Evolutionary conservation across 768 basidiomycete genomes (phyloP), one percentile per base, ranked within the genome.

Genomic region (Agaricus sinodeliciosus): DNA sequence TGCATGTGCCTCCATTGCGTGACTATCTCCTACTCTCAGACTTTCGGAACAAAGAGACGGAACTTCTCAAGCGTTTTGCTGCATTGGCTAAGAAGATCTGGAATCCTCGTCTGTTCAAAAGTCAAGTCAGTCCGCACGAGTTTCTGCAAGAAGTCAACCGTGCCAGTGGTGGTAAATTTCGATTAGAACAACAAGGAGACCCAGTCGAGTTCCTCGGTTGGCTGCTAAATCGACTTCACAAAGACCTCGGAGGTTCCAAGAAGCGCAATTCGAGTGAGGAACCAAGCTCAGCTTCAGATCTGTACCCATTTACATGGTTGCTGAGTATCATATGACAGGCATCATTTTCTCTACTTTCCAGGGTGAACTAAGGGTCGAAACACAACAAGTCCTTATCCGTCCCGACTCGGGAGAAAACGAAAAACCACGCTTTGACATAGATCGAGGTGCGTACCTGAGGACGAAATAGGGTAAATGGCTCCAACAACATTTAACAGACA

Each of bases 51-150:
- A 90, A 90, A 64, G 82, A 90, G 57, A 74, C 90, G 6, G 96
- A 99, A 64, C 80, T 98, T 50, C 73, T 97, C 39, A 87, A 83
- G 62, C 84, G 96, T 19, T 91, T 98, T 61, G 85, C 90, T 15
- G 76, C 80, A 11, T 78, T 99, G 16, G 85, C 91, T 2, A 92
- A 92, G 68, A 94, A 98, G 69, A 64, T 97, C 36, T 99, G 96
- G 96, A 98, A 96, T 69, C 92, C 94, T 8, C 76, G 85, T 47
- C 71, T 95, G 51, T 99, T 99, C 81, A 99, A 99, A 69, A 87
- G 89, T 55, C 96, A 99, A 77, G 94, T 97, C 60, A 90, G 87
- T 59, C 96, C 96, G n/a, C 96, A 99, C 66, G 96, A 99, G 66
- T 94, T 98, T 66, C 71, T 99, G 51, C 96, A 99, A 69, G 96